Conservation (phyloP, 306 rosid genomes). For the Datisca glomerata region DNA sequence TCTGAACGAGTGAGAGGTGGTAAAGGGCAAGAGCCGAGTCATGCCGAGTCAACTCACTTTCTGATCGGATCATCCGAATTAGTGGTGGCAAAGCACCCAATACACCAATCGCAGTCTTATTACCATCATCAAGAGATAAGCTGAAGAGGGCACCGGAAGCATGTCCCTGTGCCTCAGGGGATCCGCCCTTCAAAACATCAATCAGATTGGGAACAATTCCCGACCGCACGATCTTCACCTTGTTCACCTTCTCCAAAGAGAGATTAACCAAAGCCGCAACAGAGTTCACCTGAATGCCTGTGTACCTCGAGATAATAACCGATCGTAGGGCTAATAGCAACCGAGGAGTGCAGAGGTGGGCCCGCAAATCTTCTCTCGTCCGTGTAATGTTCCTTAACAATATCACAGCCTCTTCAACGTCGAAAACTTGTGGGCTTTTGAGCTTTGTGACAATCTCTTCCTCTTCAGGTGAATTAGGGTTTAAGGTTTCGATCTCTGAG, state of each 20-base stretch:
- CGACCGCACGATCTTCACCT: constrained; percentile 77
- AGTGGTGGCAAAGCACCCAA: constrained; percentile 70
- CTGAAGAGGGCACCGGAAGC: constrained; percentile 78
- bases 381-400: constrained; percentile 47
- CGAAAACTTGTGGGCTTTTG: constrained; percentile 25
- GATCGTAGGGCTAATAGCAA: constrained; percentile 41
- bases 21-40: constrained; percentile 78
- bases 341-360: constrained; percentile 28
- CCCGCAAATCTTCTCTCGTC: constrained; percentile 41
- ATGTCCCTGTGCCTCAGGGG: constrained; percentile 72
- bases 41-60: constrained; percentile 61
- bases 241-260: constrained; percentile 51
- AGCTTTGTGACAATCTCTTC: constrained; percentile 35
- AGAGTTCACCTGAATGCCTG: constrained; percentile 48
- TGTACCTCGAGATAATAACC: constrained; percentile 32
- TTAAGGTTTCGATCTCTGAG: constrained; percentile 39
- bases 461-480: constrained; percentile 23
- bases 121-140: constrained; percentile 56
- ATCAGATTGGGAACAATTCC: constrained; percentile 76
- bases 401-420: constrained; percentile 45
- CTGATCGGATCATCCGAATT: constrained; percentile 44
- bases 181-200: constrained; percentile 48
- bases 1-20: constrained; percentile 61
- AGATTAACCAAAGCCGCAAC: constrained; percentile 72
- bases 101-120: constrained; percentile 75